Base-by-base conservation (phyloP, 768 basidiomycete species). In the Hypsizygus marmoreus region DNA sequence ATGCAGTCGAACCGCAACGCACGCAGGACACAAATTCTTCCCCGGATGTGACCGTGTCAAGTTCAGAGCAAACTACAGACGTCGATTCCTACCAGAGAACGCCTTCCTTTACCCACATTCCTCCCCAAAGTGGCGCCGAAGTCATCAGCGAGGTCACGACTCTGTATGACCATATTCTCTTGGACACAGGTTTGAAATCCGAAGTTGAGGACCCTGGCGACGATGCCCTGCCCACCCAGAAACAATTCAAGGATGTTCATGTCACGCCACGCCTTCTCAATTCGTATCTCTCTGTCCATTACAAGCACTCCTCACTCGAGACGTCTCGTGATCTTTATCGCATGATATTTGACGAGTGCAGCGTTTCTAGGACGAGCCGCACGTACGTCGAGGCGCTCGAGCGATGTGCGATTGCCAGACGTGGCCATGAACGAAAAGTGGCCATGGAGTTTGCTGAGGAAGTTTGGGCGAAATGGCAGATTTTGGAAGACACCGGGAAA, bases 261-360 rank as follows among this genome's bases (percentile, higher is more conserved):
- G 57, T 87, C 40, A 80, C 82, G 0, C 55, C 89, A 0, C 73
- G 77, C 1, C 75, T 97, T 5, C 56, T 94, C 52, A 90, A 87
- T 54, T 80, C 92, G 2, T 97, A 91, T 59, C 69, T 97, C 39
- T 81, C 87, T 10, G 86, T 94, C 0, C 78, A 84, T 60, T 87
- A 87, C 58, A 65, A 63, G 33, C 79, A 80, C 49, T 62, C 68
- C 1, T 56, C 74, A 8, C 66, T 94, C 31, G 73, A 78, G 20
- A 59, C 58, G 2, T 68, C 79, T 2, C 66, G 68, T 22, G 70
- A 73, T 6, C 61, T 75, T 6, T 92, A 86, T 62, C 62, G 72
- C 49, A 63, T 60, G 4, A 48, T 85, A 2, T 88, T 78, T 49
- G 61, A 67, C 14, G 60, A 75, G 8, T 51, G 68, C 1, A 66